Base-by-base conservation (phyloP, 2,329 filamentous ascomycete species). In the Epichloe coenophiala region DNA sequence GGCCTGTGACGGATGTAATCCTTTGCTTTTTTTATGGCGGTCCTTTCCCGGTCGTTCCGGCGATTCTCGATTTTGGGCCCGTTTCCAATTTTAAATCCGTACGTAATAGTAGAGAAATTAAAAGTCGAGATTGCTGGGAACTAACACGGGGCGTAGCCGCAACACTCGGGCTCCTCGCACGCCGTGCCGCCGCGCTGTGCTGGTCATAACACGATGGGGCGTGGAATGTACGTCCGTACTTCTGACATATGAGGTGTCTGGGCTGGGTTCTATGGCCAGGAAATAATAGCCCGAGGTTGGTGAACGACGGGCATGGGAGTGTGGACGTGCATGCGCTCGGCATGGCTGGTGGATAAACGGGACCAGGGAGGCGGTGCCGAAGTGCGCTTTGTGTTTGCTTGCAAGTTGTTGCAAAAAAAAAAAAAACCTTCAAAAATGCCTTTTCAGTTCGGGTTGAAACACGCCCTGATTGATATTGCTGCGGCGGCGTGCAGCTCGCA, bases 161-260 rank as follows among this genome's bases (percentile, higher is more conserved):
- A 33, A 19, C 42, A 17, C 12, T 27, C 47, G 40, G 47, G 39
- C 31, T 44, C 47, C 47, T 49, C 47, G 47, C 47, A 49, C 40
- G 39, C 21, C 47, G 47, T 43, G 47, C 47, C 19, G 33, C 23
- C 36, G 12, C 27, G 27, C 7, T 3, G 27, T 31, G 27, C 27
- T 31, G 8, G 27, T 31, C 8, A 35, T 5, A 19, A 8, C 23
- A 49, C 38, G 33, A 44, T 33, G 42, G 17, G n/a, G 23, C 21
- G 42, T 44, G 13, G 42, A 31, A 44, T 31, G 27, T 31, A n/a
- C n/a, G n/a, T n/a, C n/a, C n/a, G n/a, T n/a, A 31, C 23, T 7
- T 7, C 2, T 31, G 8, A 38, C 11, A 8, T 23, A 37, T 48
- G 39, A 42, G 47, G 27, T 43, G 40, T 49, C 39, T 38, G 8